Evolutionary conservation across 768 basidiomycete species (phyloP).

Genomic region (Clavaria fumosa): DNA sequence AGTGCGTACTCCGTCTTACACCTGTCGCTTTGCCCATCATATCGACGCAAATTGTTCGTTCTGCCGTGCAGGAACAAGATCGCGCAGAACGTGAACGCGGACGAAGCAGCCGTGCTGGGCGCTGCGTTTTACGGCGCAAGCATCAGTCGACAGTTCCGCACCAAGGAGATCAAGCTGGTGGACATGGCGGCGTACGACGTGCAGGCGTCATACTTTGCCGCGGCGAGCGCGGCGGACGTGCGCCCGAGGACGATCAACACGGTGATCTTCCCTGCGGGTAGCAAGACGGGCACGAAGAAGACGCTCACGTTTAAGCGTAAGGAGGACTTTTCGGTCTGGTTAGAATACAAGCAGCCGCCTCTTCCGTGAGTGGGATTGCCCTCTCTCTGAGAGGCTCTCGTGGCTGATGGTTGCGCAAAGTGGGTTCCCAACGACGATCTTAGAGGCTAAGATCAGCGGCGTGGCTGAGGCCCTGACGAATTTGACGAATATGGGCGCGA

Average conservation of each 20-base stretch:
- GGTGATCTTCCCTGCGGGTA: constrained; percentile 60
- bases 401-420: constrained; percentile 19
- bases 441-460: constrained; percentile 57
- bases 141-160: constrained; percentile 82
- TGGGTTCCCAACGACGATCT: constrained; percentile 57
- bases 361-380: constrained; percentile 33
- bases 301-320: constrained; percentile 74
- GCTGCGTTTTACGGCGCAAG: constrained; percentile 87
- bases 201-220: constrained; percentile 62
- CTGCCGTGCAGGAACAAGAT: constrained; percentile 65
- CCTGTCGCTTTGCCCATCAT: neutral
- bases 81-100: constrained; percentile 90
- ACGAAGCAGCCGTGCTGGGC: constrained; percentile 86
- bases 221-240: constrained; percentile 30
- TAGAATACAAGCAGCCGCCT: constrained; percentile 57
- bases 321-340: constrained; percentile 64
- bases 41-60: too few species aligned
- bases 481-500: constrained; percentile 66
- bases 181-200: constrained; percentile 66
- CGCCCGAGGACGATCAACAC: constrained; percentile 60
- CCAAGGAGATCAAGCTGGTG: constrained; percentile 78
- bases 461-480: constrained; percentile 67
- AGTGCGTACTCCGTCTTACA: constrained; percentile 29
- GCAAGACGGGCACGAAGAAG: constrained; percentile 72
- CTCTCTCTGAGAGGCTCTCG: neutral